A percentile compares a stretch with the other conserved stretches of the same genome.
These are phyloP conservation scores for Puccinia novopanici DNA, from an alignment of 1,284 basidiomycete species.

Conservation along the genomic window DNA sequence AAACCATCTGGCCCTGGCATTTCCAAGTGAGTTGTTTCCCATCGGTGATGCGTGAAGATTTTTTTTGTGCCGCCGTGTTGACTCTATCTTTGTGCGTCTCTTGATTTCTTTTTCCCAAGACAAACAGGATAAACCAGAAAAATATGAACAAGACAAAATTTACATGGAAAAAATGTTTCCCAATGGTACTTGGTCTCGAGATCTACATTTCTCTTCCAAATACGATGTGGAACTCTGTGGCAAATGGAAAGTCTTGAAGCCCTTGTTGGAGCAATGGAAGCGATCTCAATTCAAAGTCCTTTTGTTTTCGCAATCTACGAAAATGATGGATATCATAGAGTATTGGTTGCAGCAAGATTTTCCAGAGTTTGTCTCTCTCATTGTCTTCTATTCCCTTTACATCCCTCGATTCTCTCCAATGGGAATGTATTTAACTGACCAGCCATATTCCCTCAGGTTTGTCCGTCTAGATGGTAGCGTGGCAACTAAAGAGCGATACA, in stretches of 20 bases:
- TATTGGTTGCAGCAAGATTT: slow-evolving; percentile 50
- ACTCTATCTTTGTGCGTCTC: not conserved
- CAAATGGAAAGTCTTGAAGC: slow-evolving; percentile 48
- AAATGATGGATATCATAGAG: slow-evolving; percentile 48
- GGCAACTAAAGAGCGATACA: slow-evolving; percentile 25
- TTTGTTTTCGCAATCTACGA: slow-evolving; percentile 40
- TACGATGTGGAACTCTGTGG: slow-evolving; percentile 45
- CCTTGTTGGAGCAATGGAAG: slow-evolving; percentile 43
- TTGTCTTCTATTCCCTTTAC: not conserved
- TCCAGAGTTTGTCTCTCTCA: slow-evolving; percentile 25
- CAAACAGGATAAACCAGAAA: slow-evolving; percentile 38
- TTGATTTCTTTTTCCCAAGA: slow-evolving; percentile 10
- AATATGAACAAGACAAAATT: slow-evolving; percentile 34
- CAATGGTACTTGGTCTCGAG: not conserved
- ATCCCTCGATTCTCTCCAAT: not conserved
- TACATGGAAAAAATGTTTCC: slow-evolving; percentile 49
- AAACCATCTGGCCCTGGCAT: slow-evolving; percentile 43
- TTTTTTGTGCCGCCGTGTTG: not conserved
- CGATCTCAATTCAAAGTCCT: slow-evolving; percentile 38
- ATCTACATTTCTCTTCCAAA: slow-evolving; percentile 24
- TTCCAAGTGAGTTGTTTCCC: slow-evolving; percentile 17
- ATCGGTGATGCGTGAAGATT: too few species aligned
- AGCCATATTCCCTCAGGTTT: not conserved
- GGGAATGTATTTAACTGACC: not conserved
- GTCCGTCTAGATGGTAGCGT: slow-evolving; percentile 47